A percentile compares a stretch with the other conserved stretches of the same genome.
phyloP scores from a whole-genome alignment of 257 asterid species.

The Petunia secreta region DNA sequence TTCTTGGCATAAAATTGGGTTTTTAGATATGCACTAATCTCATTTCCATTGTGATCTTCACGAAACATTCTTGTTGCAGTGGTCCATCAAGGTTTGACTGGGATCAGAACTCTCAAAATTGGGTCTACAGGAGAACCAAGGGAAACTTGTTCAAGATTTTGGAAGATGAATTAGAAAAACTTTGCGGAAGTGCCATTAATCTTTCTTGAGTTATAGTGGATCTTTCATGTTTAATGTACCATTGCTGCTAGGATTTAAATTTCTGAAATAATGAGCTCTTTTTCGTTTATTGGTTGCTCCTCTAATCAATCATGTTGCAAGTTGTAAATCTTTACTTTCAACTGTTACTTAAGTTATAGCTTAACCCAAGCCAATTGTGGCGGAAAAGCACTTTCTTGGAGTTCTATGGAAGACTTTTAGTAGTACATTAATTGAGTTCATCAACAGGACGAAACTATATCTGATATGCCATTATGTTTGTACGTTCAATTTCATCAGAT shows the following conservation, averaged over 20 bases:
- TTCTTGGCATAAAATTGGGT: too few relatives aligned
- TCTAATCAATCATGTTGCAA: background rate
- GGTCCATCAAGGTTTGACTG: conserved; percentile 94
- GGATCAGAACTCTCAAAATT: conserved; percentile 65
- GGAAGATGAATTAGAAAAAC: conserved; percentile 75
- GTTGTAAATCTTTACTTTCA: background rate
- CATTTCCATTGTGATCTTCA: background rate
- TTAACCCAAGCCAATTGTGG: too few relatives aligned
- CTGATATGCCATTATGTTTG: background rate
- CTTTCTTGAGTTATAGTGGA: conserved; percentile 36
- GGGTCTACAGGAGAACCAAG: conserved; percentile 78
- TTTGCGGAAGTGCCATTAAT: conserved; percentile 56
- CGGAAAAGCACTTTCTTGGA: too few relatives aligned
- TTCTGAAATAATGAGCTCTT: background rate
- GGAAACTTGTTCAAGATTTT: conserved; percentile 48
- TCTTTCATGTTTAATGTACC: background rate
- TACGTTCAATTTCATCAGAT: too few relatives aligned
- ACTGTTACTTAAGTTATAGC: too few relatives aligned
- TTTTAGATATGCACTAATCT: background rate
- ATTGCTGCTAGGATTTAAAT: background rate
- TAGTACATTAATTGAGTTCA: too few relatives aligned
- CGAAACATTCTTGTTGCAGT: conserved; percentile 47
- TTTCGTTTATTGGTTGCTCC: background rate
- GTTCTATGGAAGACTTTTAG: too few relatives aligned
- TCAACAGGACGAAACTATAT: too few relatives aligned